Base-by-base conservation (phyloP, 2,329 filamentous ascomycete genomes). In the Monosporascus sp. region DNA sequence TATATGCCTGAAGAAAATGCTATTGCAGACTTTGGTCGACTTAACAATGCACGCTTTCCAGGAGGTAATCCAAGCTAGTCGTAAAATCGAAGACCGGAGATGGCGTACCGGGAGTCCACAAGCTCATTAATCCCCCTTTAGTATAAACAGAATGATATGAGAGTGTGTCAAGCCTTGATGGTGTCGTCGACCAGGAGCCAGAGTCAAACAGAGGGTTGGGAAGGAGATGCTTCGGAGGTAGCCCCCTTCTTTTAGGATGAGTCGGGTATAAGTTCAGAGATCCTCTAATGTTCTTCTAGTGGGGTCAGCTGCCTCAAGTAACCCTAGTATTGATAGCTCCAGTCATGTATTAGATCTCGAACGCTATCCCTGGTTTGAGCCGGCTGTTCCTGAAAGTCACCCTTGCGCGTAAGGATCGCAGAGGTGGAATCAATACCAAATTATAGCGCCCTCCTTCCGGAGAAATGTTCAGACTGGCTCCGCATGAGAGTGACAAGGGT, bases 341-440 rank as follows among this genome's bases (percentile, higher is more conserved):
- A 66, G 65, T 73, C 70, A 70, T 71, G 70, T 73, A 73, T 71
- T 62, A 68, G 66, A 67, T 64, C 60, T 71, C 60, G 66, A 66
- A 66, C 67, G 68, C 63, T 70, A 69, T 62, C 65, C 65, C 69
- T 70, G 66, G 67, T 63, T 65, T 67, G 66, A 74, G 66, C 68
- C 73, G 68, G 66, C 68, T 62, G 62, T 64, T 60, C 63, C 65
- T 65, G 65, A 61, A 66, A 67, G 67, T 64, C 65, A 64, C 69
- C 72, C 72, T 64, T 74, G 69, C 58, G 65, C 66, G 65, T 67
- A 66, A 66, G 68, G 71, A 70, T 68, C 72, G 72, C 68, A 74
- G 70, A 76, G 69, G 70, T 73, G 70, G 72, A 70, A 73, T 74
- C 71, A 75, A 74, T 74, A 75, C 71, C 72, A 69, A 69, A 67